Evolutionary conservation across 2,329 filamentous ascomycete genomes (phyloP), one percentile per base, ranked within the genome.

Genomic region (Talaromyces sp.): DNA sequence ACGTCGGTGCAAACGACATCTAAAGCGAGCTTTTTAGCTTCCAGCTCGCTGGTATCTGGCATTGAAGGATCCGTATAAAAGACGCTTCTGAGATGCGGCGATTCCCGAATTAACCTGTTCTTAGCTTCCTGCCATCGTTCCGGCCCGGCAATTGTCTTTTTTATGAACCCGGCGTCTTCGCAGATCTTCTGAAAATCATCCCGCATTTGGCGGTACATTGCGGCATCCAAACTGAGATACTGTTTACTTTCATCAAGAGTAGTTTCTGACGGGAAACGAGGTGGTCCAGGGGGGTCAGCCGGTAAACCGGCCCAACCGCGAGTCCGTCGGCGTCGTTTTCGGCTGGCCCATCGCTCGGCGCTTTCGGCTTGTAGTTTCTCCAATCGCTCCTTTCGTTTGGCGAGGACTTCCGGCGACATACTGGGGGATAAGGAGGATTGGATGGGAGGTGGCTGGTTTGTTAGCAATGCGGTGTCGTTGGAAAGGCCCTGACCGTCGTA

Each of bases 1-100:
- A 93, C 89, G 75, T 93, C 90, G 30, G 85, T 88, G 70, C 89
- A 92, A 27, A 96, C 87, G 53, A 92, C 84, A 71, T 96, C 91
- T 5, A 96, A 78, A 0, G 90, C 89, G 53, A 91, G 79, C 42
- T 82, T 82, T 70, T 88, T 90, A 49, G 81, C 79, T 51, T 89
- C 86, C 17, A 84, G 73, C 25, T 86, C 80, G 2, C 83, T 81
- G 27, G 84, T 81, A 53, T 85, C 81, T 6, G 58, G 54, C 55
- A 58, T 58, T 3, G 83, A 81, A 28, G 84, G 81, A 51, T 85
- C 81, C 7, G 80, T 73, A 77, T 82, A 85, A 69, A 92, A 85
- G 28, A 86, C 78, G 2, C 77, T 75, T 63, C 87, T 83, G 17
- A 96, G 78, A 66, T 90, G 86, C 15, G 81, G 76, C 28, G 84